A percentile compares a stretch with the other conserved stretches of the same genome.
phyloP scores from a whole-genome alignment of 441 rosid species.

The Euphorbia corollata region DNA sequence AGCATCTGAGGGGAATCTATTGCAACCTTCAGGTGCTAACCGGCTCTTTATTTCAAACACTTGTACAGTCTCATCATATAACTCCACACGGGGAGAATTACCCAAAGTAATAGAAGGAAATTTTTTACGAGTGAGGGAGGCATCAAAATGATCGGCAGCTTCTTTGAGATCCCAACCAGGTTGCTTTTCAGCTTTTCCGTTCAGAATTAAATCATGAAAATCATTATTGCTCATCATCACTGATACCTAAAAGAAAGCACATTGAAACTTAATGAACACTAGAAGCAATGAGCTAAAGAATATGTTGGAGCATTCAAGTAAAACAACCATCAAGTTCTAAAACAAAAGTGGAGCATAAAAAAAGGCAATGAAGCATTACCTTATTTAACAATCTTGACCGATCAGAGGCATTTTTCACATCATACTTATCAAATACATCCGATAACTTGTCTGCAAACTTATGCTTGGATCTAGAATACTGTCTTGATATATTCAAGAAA shows the following conservation, averaged over 20 bases:
- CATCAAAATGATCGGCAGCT: constrained; percentile 36
- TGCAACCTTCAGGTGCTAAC: constrained; percentile 29
- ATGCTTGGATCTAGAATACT: constrained; percentile 48
- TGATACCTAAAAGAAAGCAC: constrained; percentile 45
- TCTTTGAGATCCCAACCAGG: constrained; percentile 33
- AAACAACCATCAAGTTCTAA: background rate
- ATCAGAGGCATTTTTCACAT: constrained; percentile 29
- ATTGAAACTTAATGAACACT: constrained; percentile 14
- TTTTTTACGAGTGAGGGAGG: constrained; percentile 48
- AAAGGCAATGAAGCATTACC: constrained; percentile 25
- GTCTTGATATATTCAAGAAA: constrained; percentile 33
- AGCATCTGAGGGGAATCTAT: constrained; percentile 32
- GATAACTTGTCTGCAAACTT: constrained; percentile 37
- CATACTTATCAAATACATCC: constrained; percentile 35
- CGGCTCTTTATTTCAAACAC: constrained; percentile 26
- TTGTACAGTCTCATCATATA: constrained; percentile 42
- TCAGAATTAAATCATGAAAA: constrained; percentile 43
- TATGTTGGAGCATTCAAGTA: background rate
- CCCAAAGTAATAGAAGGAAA: constrained; percentile 82
- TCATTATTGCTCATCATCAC: constrained; percentile 43
- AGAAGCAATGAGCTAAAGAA: constrained; percentile 9
- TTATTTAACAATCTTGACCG: constrained; percentile 41
- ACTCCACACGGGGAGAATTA: constrained; percentile 47
- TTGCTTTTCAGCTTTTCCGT: constrained; percentile 39
- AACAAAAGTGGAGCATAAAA: background rate